phyloP scores from a whole-genome alignment of 805 yeast genomes.

The Cyberlindnera mississippiensis region DNA sequence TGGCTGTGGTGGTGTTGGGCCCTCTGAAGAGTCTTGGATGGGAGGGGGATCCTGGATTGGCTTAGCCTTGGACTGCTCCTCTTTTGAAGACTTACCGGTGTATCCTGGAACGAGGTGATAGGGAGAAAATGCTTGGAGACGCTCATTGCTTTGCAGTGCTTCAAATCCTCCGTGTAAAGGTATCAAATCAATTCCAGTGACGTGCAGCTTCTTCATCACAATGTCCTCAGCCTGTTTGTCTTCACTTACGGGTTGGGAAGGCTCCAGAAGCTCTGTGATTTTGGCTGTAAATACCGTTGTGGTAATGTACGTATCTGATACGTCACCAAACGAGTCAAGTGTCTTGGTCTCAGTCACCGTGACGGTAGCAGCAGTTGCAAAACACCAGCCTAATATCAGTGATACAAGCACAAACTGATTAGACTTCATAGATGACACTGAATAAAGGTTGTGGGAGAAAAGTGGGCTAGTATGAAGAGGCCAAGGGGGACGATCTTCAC shows the following conservation, averaged over 20 bases:
- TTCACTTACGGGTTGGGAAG: too few relatives aligned
- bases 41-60: not conserved
- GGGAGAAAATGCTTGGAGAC: constrained; percentile 7
- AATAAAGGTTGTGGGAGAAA: too few relatives aligned
- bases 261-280: too few relatives aligned
- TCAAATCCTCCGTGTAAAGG: not conserved
- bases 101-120: constrained; percentile 14
- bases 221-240: not conserved
- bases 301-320: constrained; percentile 4
- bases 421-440: not conserved
- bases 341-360: constrained; percentile 13
- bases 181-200: not conserved
- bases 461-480: too few relatives aligned
- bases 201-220: not conserved
- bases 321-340: not conserved
- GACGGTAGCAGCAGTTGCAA: constrained; percentile 4
- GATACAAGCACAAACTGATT: not conserved
- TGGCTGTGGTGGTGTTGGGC: not conserved
- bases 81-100: not conserved
- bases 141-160: not conserved
- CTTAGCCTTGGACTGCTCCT: not conserved
- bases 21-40: not conserved
- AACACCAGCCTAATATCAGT: not conserved
- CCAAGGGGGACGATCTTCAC: too few relatives aligned
- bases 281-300: constrained; percentile 7